Evolutionary conservation across 805 yeast genomes (phyloP), one percentile per base, ranked within the genome.

Genomic region (Yarrowia sp.): DNA sequence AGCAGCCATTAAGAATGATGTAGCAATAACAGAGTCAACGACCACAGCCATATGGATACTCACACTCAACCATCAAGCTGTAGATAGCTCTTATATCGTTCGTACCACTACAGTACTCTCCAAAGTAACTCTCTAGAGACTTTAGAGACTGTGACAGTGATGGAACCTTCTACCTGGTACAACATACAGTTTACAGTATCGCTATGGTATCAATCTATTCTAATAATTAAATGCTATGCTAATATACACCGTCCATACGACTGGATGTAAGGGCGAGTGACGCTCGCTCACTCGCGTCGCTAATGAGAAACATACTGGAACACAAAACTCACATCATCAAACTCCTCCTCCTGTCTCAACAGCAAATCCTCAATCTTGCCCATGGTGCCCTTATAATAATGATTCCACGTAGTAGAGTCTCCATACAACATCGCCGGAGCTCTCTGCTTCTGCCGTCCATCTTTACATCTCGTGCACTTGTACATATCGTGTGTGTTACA

Each of bases 341-440:
- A 83, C 18, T 83, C 81, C 17, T 81, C 77, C 74, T 95, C 99
- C 71, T 89, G 91, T 68, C 84, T 82, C 66, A 95, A 78, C 60
- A 95, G 77, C 67, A 84, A 82, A 73, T 95, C 99, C 70, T 91
- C 89, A 18, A 92, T 89, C 36, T 77, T 76, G 32, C 74, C 77
- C 71, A 95, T 78, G 1, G 83, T 84, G 3, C 79, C 82, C 66
- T 83, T 89, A 67, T 86, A 83, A 65, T 90, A 80, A 77, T 95
- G 99, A 74, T 95, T 93, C 99, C 99, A 93, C 0, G 98, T 87
- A 0, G 98, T 95, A 0, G 98, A 90, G 76, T 95, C 99, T 68
- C 99, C 99, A 73, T 95, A 95, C 38, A 95, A 77, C 97, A 95
- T 92, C 0, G 96, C 96, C 0, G 86, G 84, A 0, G 97, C 83